These are phyloP conservation scores for Chaetomidium leptoderma DNA, from an alignment of 495 filamentous ascomycete genomes.

Conservation along the genomic window DNA sequence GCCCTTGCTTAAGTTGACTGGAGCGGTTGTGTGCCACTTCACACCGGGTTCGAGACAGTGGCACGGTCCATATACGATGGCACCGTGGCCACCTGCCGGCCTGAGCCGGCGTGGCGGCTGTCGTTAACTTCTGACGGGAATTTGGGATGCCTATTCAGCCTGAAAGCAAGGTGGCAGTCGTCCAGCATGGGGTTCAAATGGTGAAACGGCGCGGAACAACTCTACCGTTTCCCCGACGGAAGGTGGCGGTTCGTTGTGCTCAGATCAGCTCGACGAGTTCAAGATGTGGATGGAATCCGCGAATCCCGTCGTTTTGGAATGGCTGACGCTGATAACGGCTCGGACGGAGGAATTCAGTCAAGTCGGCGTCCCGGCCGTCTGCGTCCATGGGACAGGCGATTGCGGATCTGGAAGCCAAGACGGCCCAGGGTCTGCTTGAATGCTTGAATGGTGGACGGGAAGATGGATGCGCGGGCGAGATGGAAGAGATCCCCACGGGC, in stretches of 20 bases:
- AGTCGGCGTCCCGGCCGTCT: background rate
- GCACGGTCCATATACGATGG: background rate
- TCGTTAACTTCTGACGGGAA: constrained; percentile 1
- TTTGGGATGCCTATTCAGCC: constrained; percentile 20
- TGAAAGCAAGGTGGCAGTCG: constrained; percentile 16
- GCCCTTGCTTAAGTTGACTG: no score
- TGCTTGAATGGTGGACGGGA: background rate
- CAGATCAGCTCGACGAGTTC: background rate
- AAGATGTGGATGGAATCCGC: constrained; percentile 15
- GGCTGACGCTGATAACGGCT: background rate
- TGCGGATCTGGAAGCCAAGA: background rate
- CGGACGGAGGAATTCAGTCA: constrained; percentile 13
- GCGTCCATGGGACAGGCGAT: background rate
- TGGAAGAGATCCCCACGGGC: background rate
- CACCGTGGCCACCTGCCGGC: no score
- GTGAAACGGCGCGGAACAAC: background rate
- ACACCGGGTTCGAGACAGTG: background rate
- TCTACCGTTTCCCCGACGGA: constrained; percentile 10
- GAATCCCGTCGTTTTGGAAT: constrained; percentile 5
- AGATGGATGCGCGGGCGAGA: no score
- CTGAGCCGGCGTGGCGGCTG: background rate
- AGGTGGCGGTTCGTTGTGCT: constrained; percentile 6
- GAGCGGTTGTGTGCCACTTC: no score
- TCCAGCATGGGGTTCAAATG: background rate
- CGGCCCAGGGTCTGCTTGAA: background rate